Percentiles rank a stretch among this genome's conserved stretches.
phyloP scores from a whole-genome alignment of 2,329 filamentous ascomycete genomes.

The Trichoderma sp. region DNA sequence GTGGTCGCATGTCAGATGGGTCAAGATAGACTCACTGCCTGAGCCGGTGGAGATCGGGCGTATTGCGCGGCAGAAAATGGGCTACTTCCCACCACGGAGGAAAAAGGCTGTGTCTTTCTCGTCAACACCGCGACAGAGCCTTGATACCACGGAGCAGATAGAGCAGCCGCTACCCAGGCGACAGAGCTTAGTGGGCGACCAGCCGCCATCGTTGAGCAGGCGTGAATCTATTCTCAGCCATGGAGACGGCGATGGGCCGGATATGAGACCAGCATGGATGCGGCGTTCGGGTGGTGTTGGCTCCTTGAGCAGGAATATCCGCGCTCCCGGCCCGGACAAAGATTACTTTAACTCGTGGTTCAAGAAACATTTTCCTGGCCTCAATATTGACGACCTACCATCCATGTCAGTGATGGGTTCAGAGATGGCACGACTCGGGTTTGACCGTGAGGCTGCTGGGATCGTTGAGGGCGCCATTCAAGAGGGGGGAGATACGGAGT shows the following conservation, averaged over 20 bases:
- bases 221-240: slow-evolving; percentile 38
- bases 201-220: slow-evolving; percentile 35
- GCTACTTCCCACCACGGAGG: slow-evolving; percentile 86
- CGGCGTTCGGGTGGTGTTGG: slow-evolving; percentile 86
- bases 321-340: slow-evolving; percentile 75
- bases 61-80: slow-evolving; percentile 74
- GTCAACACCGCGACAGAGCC: slow-evolving; percentile 65
- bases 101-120: slow-evolving; percentile 74
- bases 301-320: slow-evolving; percentile 68
- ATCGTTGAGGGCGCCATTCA: slow-evolving; percentile 54
- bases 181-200: slow-evolving; percentile 41
- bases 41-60: slow-evolving; percentile 82
- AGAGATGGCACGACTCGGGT: slow-evolving; percentile 58
- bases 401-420: slow-evolving; percentile 65
- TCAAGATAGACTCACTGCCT: slow-evolving; percentile 67
- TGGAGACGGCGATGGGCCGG: slow-evolving; percentile 39
- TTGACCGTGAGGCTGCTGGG: slow-evolving; percentile 41
- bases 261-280: slow-evolving; percentile 59
- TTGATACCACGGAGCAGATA: slow-evolving; percentile 49
- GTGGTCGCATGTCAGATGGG: slow-evolving; percentile 90
- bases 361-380: slow-evolving; percentile 75
- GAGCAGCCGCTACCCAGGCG: slow-evolving; percentile 40
- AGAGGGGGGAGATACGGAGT: slow-evolving; percentile 43
- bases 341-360: slow-evolving; percentile 84
- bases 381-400: slow-evolving; percentile 67